A percentile compares a stretch with the other conserved stretches of the same genome.
phyloP scores from a whole-genome alignment of 805 yeast species.

The Ogataea kodamae region DNA sequence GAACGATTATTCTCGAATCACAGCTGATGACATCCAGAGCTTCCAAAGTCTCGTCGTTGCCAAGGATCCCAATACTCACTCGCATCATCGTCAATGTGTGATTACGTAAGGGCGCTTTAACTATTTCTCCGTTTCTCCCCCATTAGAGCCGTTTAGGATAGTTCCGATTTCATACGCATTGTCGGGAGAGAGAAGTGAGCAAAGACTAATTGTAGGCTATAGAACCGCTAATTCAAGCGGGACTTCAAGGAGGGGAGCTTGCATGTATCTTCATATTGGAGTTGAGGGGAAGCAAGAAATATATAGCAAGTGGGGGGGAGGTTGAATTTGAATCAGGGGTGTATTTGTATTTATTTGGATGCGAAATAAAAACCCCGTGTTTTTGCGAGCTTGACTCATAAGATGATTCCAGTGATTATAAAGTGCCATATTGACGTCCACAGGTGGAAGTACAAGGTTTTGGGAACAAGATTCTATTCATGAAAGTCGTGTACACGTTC shows the following conservation, averaged over 20 bases:
- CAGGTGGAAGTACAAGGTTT: too few species aligned
- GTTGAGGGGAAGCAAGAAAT: constrained; percentile 8
- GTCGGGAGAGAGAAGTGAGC: background rate
- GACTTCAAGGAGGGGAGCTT: constrained; percentile 3
- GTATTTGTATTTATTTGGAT: constrained; percentile 1
- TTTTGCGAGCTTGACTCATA: background rate
- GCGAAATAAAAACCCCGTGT: constrained; percentile 10
- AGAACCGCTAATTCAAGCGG: constrained; percentile 1
- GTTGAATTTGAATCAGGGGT: constrained; percentile 3
- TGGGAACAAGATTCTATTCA: too few species aligned
- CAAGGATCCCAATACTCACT: too few species aligned
- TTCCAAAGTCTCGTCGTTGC: too few species aligned
- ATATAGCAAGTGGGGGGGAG: constrained; percentile 7
- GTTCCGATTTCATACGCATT: background rate
- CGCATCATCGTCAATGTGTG: too few species aligned
- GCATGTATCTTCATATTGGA: background rate
- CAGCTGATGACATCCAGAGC: too few species aligned
- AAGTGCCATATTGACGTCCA: too few species aligned
- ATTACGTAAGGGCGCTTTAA: too few species aligned
- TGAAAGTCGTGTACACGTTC: too few species aligned
- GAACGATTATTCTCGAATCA: too few species aligned
- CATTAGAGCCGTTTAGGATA: constrained; percentile 8
- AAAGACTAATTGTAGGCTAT: constrained; percentile 4
- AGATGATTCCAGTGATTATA: constrained; percentile 1
- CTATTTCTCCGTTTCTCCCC: constrained; percentile 13